Percentiles rank a stretch among this genome's conserved stretches.
These are phyloP conservation scores for Suhomyces sp. DNA, from an alignment of 805 yeast species.

Conservation along the genomic window DNA sequence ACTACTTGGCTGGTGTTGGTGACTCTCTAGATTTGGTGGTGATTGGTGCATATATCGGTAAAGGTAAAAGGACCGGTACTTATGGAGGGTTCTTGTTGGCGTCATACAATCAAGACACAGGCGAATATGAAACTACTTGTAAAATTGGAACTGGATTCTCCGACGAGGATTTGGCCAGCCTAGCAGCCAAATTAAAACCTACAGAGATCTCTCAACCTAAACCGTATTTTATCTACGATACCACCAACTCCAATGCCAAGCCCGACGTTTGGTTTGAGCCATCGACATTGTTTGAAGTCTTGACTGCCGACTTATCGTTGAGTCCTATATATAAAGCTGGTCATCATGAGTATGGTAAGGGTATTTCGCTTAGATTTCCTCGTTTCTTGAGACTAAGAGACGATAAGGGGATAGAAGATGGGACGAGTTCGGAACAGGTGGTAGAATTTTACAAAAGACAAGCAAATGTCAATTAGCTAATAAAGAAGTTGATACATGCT, in stretches of 20 bases:
- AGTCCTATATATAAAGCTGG: constrained; percentile 92
- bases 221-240: constrained; percentile 64
- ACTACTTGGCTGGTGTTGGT: constrained; percentile 91
- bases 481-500: background rate
- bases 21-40: constrained; percentile 93
- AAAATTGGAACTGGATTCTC: constrained; percentile 97
- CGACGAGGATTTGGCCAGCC: constrained; percentile 68
- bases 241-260: constrained; percentile 54
- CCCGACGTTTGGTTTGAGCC: constrained; percentile 98
- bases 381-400: constrained; percentile 80
- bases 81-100: constrained; percentile 95
- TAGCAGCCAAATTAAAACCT: constrained; percentile 62
- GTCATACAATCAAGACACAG: constrained; percentile 84
- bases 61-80: constrained; percentile 90
- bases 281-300: constrained; percentile 74
- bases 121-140: constrained; percentile 92
- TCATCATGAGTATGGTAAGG: constrained; percentile 65
- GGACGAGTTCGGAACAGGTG: constrained; percentile 80
- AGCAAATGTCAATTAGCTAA: constrained; percentile 33
- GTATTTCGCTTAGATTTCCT: constrained; percentile 86
- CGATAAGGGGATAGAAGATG: constrained; percentile 82
- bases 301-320: constrained; percentile 85
- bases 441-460: constrained; percentile 81
- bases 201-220: constrained; percentile 66
- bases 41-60: constrained; percentile 89